Conservation (phyloP, 2,329 filamentous ascomycete genomes). For the Niveomyces coronatus region DNA sequence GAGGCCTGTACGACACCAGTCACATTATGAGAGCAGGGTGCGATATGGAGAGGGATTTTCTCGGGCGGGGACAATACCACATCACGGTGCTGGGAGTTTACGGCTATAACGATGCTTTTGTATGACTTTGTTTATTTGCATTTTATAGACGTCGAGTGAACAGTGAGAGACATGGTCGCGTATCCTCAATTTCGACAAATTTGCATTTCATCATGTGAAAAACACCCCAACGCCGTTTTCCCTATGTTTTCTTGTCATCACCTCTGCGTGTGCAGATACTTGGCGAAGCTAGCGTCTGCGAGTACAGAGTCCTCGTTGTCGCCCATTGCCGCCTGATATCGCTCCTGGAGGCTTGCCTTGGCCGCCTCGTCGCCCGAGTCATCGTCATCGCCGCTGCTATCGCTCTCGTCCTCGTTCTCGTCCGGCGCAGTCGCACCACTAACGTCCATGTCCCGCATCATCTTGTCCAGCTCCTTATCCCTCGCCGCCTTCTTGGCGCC, state of each 20-base stretch:
- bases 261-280: constrained; percentile 42
- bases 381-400: constrained; percentile 48
- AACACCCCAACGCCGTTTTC: constrained; percentile 16
- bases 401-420: constrained; percentile 39
- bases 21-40: constrained; percentile 4
- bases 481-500: constrained; percentile 60
- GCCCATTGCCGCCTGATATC: constrained; percentile 67
- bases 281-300: constrained; percentile 51
- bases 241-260: constrained; percentile 10
- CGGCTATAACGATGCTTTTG: no score
- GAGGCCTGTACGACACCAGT: background rate
- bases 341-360: constrained; percentile 56
- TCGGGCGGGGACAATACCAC: background rate
- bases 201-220: background rate
- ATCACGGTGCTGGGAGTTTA: background rate
- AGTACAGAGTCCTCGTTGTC: constrained; percentile 42
- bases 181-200: no score
- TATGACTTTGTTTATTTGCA: no score
- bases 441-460: constrained; percentile 82
- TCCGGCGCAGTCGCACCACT: constrained; percentile 35
- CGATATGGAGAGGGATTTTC: background rate
- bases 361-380: constrained; percentile 50
- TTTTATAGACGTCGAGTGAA: no score
- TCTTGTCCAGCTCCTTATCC: constrained; percentile 75
- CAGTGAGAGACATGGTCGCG: no score